Evolutionary conservation across 768 basidiomycete genomes (phyloP).

Genomic region (Suillus plorans): DNA sequence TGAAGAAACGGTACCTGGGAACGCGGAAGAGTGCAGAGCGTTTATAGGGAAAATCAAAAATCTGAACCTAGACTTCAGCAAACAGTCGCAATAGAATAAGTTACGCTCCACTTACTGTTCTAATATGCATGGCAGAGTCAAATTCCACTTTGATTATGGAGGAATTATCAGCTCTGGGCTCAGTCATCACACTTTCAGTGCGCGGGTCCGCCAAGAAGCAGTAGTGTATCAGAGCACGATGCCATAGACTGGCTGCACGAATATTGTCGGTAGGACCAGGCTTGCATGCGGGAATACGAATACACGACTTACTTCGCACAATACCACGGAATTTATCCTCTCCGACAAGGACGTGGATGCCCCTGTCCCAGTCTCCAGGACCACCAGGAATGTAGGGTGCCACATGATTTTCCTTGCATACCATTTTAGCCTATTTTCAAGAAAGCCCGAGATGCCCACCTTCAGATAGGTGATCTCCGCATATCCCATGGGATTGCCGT

Average conservation of each 20-base stretch:
- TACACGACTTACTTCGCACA: conserved; percentile 36
- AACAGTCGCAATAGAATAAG: no score
- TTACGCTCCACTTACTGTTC: conserved; percentile 14
- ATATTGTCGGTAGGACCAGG: not conserved
- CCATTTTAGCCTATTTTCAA: not conserved
- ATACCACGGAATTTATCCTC: conserved; percentile 46
- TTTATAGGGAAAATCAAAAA: conserved; percentile 28
- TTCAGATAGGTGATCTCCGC: conserved; percentile 46
- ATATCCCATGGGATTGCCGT: conserved; percentile 43
- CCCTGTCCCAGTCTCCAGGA: conserved; percentile 33
- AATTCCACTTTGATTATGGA: conserved; percentile 27
- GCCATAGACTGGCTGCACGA: conserved; percentile 17
- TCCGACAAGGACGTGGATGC: conserved; percentile 46
- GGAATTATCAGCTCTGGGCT: conserved; percentile 37
- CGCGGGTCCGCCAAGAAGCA: conserved; percentile 44
- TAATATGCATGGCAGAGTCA: conserved; percentile 19
- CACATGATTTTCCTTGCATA: conserved; percentile 19
- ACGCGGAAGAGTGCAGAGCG: conserved; percentile 16
- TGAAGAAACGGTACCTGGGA: conserved; percentile 25
- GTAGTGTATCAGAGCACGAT: conserved; percentile 38
- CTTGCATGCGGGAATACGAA: not conserved
- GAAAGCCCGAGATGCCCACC: conserved; percentile 30
- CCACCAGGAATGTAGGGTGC: conserved; percentile 26
- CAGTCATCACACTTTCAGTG: conserved; percentile 40
- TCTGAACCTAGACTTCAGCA: conserved; percentile 9